Conservation (phyloP, 2,329 filamentous ascomycete species). For the Dissoconium aciculare region DNA sequence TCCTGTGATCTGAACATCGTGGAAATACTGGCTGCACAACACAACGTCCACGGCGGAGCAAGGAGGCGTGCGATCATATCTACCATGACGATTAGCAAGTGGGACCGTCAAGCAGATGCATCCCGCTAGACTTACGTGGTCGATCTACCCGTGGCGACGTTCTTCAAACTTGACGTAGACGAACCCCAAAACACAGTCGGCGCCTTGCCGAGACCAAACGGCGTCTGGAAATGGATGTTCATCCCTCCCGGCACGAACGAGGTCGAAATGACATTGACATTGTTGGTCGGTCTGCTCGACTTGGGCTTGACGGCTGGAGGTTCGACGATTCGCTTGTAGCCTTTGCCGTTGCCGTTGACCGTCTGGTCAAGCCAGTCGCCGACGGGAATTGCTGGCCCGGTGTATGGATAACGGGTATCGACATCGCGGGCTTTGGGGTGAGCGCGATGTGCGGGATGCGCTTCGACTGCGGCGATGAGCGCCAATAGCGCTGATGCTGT, state of each 20-base stretch:
- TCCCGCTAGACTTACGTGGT: slow-evolving; percentile 25
- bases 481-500: slow-evolving; percentile 4
- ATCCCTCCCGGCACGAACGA: slow-evolving; percentile 31
- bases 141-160: slow-evolving; percentile 26
- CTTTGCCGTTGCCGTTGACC: slow-evolving; percentile 39
- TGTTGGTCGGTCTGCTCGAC: slow-evolving; percentile 33
- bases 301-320: slow-evolving; percentile 35
- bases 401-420: slow-evolving; percentile 30
- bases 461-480: slow-evolving; percentile 4
- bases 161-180: slow-evolving; percentile 18
- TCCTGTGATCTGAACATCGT: slow-evolving; percentile 33
- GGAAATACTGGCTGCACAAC: slow-evolving; percentile 39
- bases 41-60: slow-evolving; percentile 34
- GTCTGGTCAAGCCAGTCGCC: slow-evolving; percentile 39
- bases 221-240: slow-evolving; percentile 40
- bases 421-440: slow-evolving; percentile 17
- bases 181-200: slow-evolving; percentile 33
- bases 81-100: too few species aligned
- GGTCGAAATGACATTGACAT: slow-evolving; percentile 38
- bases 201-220: slow-evolving; percentile 35
- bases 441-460: slow-evolving; percentile 2
- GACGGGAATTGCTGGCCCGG: slow-evolving; percentile 34
- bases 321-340: slow-evolving; percentile 37
- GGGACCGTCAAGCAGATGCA: not conserved
- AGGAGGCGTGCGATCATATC: slow-evolving; percentile 37